Evolutionary conservation across 768 basidiomycete genomes (phyloP).

Genomic region (Mycena vulgaris): DNA sequence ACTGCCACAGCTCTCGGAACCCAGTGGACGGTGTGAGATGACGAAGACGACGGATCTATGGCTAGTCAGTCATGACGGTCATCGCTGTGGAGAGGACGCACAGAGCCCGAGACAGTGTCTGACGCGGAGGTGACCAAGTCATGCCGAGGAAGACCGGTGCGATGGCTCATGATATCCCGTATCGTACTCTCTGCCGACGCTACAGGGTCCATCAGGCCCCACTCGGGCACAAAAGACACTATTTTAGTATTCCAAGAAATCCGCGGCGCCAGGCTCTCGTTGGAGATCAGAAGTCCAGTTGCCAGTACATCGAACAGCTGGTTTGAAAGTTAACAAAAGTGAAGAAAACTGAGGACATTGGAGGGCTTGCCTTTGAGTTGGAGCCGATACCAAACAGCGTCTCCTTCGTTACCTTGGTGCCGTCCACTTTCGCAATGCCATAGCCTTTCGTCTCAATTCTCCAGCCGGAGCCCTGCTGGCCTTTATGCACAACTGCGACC

Average conservation of each 20-base stretch:
- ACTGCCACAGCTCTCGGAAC: conserved; percentile 47
- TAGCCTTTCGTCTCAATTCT: conserved; percentile 40
- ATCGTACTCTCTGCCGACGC: conserved; percentile 42
- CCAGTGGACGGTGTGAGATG: conserved; percentile 43
- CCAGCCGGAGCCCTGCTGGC: conserved; percentile 15
- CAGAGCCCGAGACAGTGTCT: conserved; percentile 29
- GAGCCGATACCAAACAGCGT: conserved; percentile 40
- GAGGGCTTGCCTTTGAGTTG: conserved; percentile 37
- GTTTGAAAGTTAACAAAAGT: neutral
- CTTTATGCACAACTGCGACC: conserved; percentile 34
- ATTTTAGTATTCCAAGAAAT: conserved; percentile 41
- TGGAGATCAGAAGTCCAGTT: conserved; percentile 39
- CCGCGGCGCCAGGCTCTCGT: conserved; percentile 30
- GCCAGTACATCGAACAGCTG: conserved; percentile 39
- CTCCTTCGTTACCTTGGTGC: conserved; percentile 31
- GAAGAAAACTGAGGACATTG: neutral
- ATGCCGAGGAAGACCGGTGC: conserved; percentile 47
- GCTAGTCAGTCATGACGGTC: neutral
- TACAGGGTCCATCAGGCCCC: conserved; percentile 38
- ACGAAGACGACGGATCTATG: conserved; percentile 37
- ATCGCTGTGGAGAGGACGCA: conserved; percentile 18
- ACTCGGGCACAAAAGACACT: conserved; percentile 39
- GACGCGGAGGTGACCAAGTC: conserved; percentile 33
- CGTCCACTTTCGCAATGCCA: conserved; percentile 37
- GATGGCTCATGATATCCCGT: conserved; percentile 46